A percentile compares a stretch with the other conserved stretches of the same genome.
Conservation (phyloP, 163 green algal genomes). For the Chlorella variabilis region DNA sequence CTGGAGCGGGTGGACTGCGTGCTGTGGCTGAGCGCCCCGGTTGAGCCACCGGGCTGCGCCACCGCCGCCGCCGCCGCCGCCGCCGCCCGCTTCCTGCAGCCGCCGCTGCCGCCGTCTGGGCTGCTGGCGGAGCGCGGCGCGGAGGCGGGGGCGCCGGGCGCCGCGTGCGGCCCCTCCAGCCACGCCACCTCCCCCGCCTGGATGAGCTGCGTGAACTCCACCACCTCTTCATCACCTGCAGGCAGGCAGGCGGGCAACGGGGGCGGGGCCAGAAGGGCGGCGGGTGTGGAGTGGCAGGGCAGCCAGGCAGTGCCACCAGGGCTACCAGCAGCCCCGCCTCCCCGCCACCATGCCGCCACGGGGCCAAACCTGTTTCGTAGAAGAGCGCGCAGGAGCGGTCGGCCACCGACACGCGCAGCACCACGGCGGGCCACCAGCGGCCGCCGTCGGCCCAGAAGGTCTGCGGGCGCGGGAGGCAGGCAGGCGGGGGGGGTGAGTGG, state of each 20-base stretch:
- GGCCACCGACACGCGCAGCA: conserved; percentile 1
- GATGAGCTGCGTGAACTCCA: neutral
- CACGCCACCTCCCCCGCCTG: conserved; percentile 16
- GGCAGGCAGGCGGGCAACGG: neutral
- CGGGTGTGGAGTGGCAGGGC: too few relatives aligned
- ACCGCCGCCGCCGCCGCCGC: neutral
- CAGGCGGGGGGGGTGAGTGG: neutral
- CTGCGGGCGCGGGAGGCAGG: neutral
- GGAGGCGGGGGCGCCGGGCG: neutral
- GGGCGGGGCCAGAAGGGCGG: neutral
- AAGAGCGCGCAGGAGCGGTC: conserved; percentile 4
- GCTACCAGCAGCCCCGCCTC: too few relatives aligned
- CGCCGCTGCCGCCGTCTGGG: neutral
- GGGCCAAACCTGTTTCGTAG: conserved; percentile 34
- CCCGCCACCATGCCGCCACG: too few relatives aligned
- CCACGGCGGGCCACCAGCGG: conserved; percentile 37
- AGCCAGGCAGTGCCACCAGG: too few relatives aligned
- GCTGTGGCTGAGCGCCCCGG: too few relatives aligned
- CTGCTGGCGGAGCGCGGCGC: neutral
- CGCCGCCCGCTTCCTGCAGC: neutral
- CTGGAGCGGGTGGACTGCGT: too few relatives aligned
- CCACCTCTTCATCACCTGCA: neutral
- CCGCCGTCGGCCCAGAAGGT: conserved; percentile 25
- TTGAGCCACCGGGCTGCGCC: too few relatives aligned
- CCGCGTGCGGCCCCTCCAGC: neutral